phyloP scores from a whole-genome alignment of 2,329 filamentous ascomycete species.

The Penicillium olsonii region DNA sequence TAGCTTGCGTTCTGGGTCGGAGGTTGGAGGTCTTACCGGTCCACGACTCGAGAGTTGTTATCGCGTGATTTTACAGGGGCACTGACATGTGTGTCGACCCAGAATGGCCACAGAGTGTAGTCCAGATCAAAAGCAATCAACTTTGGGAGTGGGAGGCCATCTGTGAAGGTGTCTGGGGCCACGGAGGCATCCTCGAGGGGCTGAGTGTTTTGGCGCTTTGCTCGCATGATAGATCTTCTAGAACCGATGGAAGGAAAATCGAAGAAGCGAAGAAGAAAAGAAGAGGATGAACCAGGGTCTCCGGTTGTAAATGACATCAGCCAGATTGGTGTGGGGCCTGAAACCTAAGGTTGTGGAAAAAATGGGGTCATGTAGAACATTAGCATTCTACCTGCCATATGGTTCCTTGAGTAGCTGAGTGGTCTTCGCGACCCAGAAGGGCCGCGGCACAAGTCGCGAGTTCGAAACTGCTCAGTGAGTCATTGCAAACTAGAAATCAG shows the following conservation, averaged over 20 bases:
- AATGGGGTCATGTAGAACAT: too few relatives aligned
- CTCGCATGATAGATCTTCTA: conserved; percentile 40
- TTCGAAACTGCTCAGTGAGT: too few relatives aligned
- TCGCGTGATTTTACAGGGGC: conserved; percentile 69
- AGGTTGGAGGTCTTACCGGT: conserved; percentile 35
- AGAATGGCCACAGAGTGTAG: conserved; percentile 99
- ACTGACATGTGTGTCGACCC: conserved; percentile 90
- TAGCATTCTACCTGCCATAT: too few relatives aligned
- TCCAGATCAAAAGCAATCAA: conserved; percentile 93
- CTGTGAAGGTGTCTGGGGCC: conserved; percentile 59
- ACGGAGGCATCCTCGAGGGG: conserved; percentile 39
- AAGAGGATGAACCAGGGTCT: conserved; percentile 3
- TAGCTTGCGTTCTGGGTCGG: conserved; percentile 1
- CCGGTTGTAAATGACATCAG: too few relatives aligned
- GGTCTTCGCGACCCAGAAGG: too few relatives aligned
- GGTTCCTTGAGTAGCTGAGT: too few relatives aligned
- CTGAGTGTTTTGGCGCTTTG: conserved; percentile 37
- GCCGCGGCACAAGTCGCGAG: too few relatives aligned
- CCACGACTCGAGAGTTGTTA: conserved; percentile 47
- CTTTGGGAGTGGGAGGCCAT: conserved; percentile 72
- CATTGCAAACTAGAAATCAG: too few relatives aligned
- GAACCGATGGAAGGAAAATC: too few relatives aligned
- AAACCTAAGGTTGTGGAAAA: too few relatives aligned
- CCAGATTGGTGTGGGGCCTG: too few relatives aligned
- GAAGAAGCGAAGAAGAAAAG: neutral